These are phyloP conservation scores for Fonsecaea erecta DNA, from an alignment of 2,329 filamentous ascomycete genomes.

Conservation along the genomic window DNA sequence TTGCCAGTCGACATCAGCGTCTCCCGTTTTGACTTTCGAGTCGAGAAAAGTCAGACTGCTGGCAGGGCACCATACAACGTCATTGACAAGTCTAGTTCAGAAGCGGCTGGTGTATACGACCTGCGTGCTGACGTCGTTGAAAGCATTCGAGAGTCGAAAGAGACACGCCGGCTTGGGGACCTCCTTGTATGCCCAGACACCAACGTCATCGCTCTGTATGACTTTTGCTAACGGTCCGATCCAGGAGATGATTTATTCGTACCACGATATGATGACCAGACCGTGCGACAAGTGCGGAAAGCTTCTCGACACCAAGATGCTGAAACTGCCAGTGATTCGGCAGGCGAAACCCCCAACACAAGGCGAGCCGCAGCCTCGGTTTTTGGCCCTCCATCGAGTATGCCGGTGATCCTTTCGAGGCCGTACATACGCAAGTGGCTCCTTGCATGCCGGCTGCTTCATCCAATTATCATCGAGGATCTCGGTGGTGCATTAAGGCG, in stretches of 20 bases:
- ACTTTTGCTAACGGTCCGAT: conserved; percentile 14
- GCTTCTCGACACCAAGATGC: conserved; percentile 44
- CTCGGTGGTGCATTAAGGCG: not conserved
- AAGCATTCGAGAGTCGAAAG: conserved; percentile 41
- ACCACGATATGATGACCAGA: conserved; percentile 47
- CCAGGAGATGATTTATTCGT: conserved; percentile 51
- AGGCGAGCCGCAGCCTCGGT: conserved; percentile 28
- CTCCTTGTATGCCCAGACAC: conserved; percentile 40
- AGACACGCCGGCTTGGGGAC: conserved; percentile 46
- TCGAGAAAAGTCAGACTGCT: conserved; percentile 35
- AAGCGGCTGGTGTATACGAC: conserved; percentile 41
- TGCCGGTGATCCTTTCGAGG: conserved; percentile 13
- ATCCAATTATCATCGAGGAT: not conserved
- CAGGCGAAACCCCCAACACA: conserved; percentile 34
- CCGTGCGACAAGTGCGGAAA: conserved; percentile 47
- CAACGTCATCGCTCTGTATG: conserved; percentile 5
- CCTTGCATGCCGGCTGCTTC: not conserved
- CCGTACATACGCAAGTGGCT: not conserved
- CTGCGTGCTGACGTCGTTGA: conserved; percentile 42
- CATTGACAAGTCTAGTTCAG: conserved; percentile 37
- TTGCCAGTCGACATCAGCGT: conserved; percentile 30
- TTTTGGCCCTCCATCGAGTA: conserved; percentile 28
- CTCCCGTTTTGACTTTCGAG: conserved; percentile 44
- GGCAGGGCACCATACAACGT: conserved; percentile 44
- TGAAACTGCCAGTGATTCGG: conserved; percentile 48